Evolutionary conservation across 2,329 filamentous ascomycete species (phyloP).

Genomic region (Diaporthe citri): DNA sequence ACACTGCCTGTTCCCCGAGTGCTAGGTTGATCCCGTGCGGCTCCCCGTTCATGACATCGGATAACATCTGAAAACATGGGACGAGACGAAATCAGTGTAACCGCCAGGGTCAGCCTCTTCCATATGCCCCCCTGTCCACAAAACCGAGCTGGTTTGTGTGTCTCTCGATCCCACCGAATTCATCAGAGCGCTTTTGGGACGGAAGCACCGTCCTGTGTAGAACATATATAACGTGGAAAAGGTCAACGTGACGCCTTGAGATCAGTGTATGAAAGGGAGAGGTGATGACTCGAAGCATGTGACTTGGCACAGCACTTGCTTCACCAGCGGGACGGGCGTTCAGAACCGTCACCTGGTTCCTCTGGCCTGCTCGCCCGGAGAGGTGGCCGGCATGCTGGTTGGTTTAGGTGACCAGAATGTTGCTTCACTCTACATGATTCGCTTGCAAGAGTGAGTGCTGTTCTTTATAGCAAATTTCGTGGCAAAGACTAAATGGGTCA

Average conservation of each 20-base stretch:
- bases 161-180: background rate
- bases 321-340: too few species aligned
- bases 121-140: background rate
- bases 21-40: background rate
- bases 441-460: too few species aligned
- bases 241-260: background rate
- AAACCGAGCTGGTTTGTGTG: background rate
- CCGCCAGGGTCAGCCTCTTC: background rate
- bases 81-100: background rate
- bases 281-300: too few species aligned
- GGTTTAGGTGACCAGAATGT: background rate
- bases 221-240: background rate
- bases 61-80: slow-evolving; percentile 2
- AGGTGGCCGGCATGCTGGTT: too few species aligned
- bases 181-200: background rate
- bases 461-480: too few species aligned
- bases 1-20: background rate
- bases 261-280: background rate
- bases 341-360: too few species aligned
- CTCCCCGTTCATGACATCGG: background rate
- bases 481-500: too few species aligned
- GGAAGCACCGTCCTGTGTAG: background rate
- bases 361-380: too few species aligned
- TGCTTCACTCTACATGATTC: background rate
- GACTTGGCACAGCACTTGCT: too few species aligned